phyloP scores from a whole-genome alignment of 2,329 filamentous ascomycete genomes.

The Coniochaeta ligniaria region DNA sequence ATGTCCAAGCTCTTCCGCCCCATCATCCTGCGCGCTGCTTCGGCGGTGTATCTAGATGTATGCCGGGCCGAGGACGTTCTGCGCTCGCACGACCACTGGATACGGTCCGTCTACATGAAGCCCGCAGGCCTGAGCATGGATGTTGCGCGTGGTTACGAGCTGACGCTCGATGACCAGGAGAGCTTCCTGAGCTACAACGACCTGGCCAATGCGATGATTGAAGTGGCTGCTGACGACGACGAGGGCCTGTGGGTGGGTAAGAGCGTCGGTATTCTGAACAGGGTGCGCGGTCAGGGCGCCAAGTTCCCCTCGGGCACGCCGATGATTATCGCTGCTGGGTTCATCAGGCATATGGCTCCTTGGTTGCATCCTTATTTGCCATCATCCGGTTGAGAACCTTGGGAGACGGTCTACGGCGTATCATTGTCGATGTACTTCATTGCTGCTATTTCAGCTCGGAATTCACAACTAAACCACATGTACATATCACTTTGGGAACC shows the following conservation, averaged over 20 bases:
- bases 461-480: too few species aligned
- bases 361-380: constrained; percentile 25
- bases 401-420: too few species aligned
- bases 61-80: constrained; percentile 24
- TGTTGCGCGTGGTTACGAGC: constrained; percentile 27
- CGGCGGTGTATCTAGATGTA: constrained; percentile 31
- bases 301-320: constrained; percentile 25
- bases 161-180: constrained; percentile 29
- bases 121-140: constrained; percentile 30
- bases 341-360: constrained; percentile 25
- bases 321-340: constrained; percentile 20
- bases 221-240: constrained; percentile 29
- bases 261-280: constrained; percentile 21
- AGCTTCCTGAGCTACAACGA: constrained; percentile 33
- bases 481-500: too few species aligned
- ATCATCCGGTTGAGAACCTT: neutral
- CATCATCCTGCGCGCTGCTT: constrained; percentile 22
- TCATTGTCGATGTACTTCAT: too few species aligned
- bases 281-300: constrained; percentile 15
- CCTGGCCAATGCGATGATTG: constrained; percentile 39
- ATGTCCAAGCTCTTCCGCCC: constrained; percentile 18
- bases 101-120: constrained; percentile 32
- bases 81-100: constrained; percentile 27
- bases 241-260: constrained; percentile 16
- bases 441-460: too few species aligned